Evolutionary conservation across 257 asterid genomes (phyloP), one percentile per base, ranked within the genome.

Genomic region (Solanum acaule): DNA sequence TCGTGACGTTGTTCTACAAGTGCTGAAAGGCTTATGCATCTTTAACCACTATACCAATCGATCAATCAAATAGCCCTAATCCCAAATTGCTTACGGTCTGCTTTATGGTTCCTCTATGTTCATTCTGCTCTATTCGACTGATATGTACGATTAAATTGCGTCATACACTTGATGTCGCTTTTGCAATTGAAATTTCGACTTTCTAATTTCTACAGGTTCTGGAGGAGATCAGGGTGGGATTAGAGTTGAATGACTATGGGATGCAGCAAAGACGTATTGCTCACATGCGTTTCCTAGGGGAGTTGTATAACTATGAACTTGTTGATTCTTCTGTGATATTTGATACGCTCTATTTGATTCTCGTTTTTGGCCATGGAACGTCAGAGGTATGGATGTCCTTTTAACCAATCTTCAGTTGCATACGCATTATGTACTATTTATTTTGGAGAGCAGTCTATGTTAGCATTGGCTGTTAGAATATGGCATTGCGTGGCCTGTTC

Each of bases 241-340:
- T 97, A 59, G 99, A 97, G 94, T 88, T 94, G 94, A 97, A 97
- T 93, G 98, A 97, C 92, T 97, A 90, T 63, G 98, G 96, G 75
- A 95, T 93, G 98, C 98, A 97, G 93, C 99, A 97, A 90, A 93
- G 91, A 65, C 98, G 98, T 40, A 89, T 97, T 92, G 98, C 99
- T 29, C 94, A 88, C 92, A 96, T 94, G 98, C 99, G 99, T 79
- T 95, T 97, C 93, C 83, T 96, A 90, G 99, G 99, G 86, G 99
- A 97, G 93, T 89, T 97, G 88, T 97, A 96, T 93, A 97, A 96
- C 92, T 97, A 97, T 89, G 97, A 96, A 90, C 99, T 95, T 89
- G 98, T 97, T 25, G 99, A 96, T 89, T 97, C 99, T 59, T 95
- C 98, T 86, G 98, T 97, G 90, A 94, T 97, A 63, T 97, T 97